Evolutionary conservation across 306 rosid genomes (phyloP).

Genomic region (Ormosia semicastrata): DNA sequence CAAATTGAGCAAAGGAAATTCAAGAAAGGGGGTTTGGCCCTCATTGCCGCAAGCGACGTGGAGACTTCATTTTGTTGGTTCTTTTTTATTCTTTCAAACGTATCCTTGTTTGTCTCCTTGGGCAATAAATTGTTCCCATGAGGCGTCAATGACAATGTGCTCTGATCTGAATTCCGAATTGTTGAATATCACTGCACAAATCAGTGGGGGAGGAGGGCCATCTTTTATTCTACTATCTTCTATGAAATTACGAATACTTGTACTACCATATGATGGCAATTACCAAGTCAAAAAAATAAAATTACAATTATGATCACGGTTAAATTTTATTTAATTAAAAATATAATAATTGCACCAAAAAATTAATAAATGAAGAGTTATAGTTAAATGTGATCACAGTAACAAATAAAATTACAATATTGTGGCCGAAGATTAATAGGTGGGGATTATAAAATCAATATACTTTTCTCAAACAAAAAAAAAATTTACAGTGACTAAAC

Average conservation of each 20-base stretch:
- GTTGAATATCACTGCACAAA: background rate
- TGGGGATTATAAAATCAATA: background rate
- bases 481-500: background rate
- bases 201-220: background rate
- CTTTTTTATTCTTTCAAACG: background rate
- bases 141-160: constrained; percentile 12
- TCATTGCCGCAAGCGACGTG: background rate
- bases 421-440: background rate
- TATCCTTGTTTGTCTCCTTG: constrained; percentile 12
- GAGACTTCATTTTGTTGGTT: constrained; percentile 17
- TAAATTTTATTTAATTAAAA: background rate
- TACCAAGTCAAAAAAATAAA: background rate
- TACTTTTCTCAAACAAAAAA: background rate
- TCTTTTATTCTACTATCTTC: background rate
- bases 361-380: background rate
- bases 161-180: background rate
- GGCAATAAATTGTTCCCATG: constrained; percentile 10
- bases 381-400: background rate
- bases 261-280: background rate
- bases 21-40: background rate
- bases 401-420: background rate
- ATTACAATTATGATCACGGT: background rate
- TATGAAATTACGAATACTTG: background rate
- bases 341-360: background rate
- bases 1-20: background rate